Evolutionary conservation across 441 rosid genomes (phyloP).

Genomic region (Adansonia gregorii): DNA sequence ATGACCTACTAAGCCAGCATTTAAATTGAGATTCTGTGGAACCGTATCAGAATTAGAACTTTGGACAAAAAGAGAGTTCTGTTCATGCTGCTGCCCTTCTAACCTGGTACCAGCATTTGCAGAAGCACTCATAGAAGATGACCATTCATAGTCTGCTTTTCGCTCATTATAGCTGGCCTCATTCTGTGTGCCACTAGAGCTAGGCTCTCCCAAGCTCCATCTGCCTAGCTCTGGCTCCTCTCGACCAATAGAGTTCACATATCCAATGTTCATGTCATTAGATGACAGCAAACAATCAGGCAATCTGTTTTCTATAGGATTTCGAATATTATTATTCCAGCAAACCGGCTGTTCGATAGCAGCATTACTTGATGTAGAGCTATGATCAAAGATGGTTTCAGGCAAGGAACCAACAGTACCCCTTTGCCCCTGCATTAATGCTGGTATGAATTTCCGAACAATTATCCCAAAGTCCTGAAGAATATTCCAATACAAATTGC

Average conservation of each 20-base stretch:
- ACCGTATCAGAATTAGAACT: not conserved
- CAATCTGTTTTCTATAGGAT: slow-evolving; percentile 50
- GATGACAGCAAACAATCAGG: slow-evolving; percentile 54
- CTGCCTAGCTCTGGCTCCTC: slow-evolving; percentile 54
- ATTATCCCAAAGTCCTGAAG: slow-evolving; percentile 18
- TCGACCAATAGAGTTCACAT: slow-evolving; percentile 51
- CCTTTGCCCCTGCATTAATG: slow-evolving; percentile 90
- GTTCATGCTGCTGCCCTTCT: not conserved
- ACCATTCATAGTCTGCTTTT: slow-evolving; percentile 47
- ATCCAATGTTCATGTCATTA: slow-evolving; percentile 40
- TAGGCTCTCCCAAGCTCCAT: slow-evolving; percentile 60
- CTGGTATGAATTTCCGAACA: slow-evolving; percentile 24
- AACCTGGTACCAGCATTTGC: not conserved
- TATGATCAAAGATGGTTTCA: slow-evolving; percentile 73
- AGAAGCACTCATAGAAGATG: slow-evolving; percentile 41
- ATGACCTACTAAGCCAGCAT: not conserved
- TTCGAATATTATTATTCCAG: slow-evolving; percentile 64
- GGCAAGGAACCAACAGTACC: slow-evolving; percentile 74
- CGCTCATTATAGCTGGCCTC: slow-evolving; percentile 43
- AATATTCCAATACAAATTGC: slow-evolving; percentile 24
- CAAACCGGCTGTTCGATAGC: slow-evolving; percentile 61
- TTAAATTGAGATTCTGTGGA: not conserved
- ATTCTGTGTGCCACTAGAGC: slow-evolving; percentile 45
- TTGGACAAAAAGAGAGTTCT: not conserved
- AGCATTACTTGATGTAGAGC: slow-evolving; percentile 65